phyloP scores from a whole-genome alignment of 306 rosid species.

The Vachellia collinsii region DNA sequence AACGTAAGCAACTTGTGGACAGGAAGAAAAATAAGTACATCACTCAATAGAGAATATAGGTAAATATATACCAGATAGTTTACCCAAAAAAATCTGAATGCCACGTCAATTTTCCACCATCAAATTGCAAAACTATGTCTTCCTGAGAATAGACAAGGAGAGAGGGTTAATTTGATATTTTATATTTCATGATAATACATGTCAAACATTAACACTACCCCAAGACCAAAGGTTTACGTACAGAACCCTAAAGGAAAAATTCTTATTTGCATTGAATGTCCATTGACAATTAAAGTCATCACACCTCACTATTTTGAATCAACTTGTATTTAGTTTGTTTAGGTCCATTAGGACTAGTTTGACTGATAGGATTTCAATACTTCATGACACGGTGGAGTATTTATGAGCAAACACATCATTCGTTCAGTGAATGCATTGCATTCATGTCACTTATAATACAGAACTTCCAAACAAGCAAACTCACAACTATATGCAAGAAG shows the following conservation, averaged over 20 bases:
- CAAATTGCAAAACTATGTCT: conserved; percentile 32
- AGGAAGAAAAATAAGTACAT: conserved; percentile 18
- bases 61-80: conserved; percentile 14
- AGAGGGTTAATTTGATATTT: conserved; percentile 12
- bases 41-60: neutral
- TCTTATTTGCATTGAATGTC: neutral
- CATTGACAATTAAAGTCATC: conserved; percentile 6
- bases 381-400: conserved; percentile 1
- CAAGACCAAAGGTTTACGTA: conserved; percentile 14
- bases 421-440: neutral
- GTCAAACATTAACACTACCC: conserved; percentile 10
- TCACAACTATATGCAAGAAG: conserved; percentile 11
- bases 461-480: neutral
- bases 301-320: conserved; percentile 6
- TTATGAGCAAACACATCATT: neutral
- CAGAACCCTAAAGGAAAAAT: neutral
- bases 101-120: conserved; percentile 34
- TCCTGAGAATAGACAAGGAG: conserved; percentile 41
- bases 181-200: conserved; percentile 6
- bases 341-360: conserved; percentile 15
- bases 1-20: conserved; percentile 10
- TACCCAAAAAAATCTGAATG: conserved; percentile 14
- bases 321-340: conserved; percentile 11
- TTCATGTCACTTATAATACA: neutral
- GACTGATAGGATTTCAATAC: neutral